These are phyloP conservation scores for Ambrosia trifida DNA, from an alignment of 129 eudicot genomes.

Conservation along the genomic window DNA sequence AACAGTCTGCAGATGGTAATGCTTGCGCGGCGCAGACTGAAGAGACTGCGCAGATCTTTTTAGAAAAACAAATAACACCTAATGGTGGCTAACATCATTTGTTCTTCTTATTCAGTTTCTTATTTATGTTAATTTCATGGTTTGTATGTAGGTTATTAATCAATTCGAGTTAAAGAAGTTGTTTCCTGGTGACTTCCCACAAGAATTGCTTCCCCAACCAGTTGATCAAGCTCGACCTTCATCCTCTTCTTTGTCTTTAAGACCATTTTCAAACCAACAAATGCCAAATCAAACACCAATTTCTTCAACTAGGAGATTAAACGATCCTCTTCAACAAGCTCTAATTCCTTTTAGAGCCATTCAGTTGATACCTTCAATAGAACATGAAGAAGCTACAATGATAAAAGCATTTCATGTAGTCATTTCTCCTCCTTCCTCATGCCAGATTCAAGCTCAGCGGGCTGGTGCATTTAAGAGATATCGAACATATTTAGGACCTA, in stretches of 20 bases:
- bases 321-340: slow-evolving; percentile 40
- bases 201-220: slow-evolving; percentile 26
- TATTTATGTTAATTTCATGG: not conserved
- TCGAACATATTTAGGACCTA: slow-evolving; percentile 32
- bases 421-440: slow-evolving; percentile 38
- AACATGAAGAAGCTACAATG: slow-evolving; percentile 64
- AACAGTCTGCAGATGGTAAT: too few species aligned
- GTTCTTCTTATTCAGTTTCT: not conserved
- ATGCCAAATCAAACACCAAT: slow-evolving; percentile 28
- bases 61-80: too few species aligned
- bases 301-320: slow-evolving; percentile 22
- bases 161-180: slow-evolving; percentile 53
- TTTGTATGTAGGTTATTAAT: slow-evolving; percentile 40
- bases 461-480: slow-evolving; percentile 58
- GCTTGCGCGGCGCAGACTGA: too few species aligned
- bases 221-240: slow-evolving; percentile 45
- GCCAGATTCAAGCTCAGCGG: slow-evolving; percentile 32
- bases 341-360: slow-evolving; percentile 36
- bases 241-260: slow-evolving; percentile 59
- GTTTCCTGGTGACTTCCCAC: slow-evolving; percentile 54
- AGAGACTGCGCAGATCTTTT: too few species aligned
- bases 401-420: slow-evolving; percentile 66
- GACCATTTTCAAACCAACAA: slow-evolving; percentile 24
- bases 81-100: not conserved
- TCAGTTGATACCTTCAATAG: slow-evolving; percentile 49